phyloP scores from a whole-genome alignment of 768 basidiomycete genomes.

The Paxillus ammoniavirescens region DNA sequence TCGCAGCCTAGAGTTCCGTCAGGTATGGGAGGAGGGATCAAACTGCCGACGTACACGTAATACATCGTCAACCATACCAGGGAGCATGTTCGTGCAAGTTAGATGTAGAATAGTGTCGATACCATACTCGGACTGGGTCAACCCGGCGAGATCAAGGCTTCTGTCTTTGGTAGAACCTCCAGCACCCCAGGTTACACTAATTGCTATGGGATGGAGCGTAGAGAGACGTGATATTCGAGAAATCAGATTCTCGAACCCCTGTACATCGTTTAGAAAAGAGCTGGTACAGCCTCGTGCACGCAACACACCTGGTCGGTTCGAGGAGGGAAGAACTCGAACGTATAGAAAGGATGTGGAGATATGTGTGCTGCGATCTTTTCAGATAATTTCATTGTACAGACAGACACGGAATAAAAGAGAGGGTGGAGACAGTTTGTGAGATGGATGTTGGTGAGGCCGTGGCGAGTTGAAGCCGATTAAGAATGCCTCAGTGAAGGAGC shows the following conservation, averaged over 20 bases:
- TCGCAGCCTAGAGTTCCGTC: conserved; percentile 58
- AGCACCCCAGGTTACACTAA: conserved; percentile 97
- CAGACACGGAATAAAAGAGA: not conserved
- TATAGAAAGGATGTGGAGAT: conserved; percentile 70
- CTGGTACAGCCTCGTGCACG: not conserved
- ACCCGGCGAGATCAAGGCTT: conserved; percentile 80
- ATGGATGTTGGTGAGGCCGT: not conserved
- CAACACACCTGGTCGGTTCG: conserved; percentile 76
- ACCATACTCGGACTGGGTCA: conserved; percentile 70
- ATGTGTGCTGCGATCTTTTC: conserved; percentile 57
- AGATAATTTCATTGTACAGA: conserved; percentile 61
- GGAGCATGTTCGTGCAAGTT: conserved; percentile 96
- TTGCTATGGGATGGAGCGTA: conserved; percentile 73
- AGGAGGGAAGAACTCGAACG: conserved; percentile 97
- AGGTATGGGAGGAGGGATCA: not conserved
- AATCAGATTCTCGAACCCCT: conserved; percentile 92
- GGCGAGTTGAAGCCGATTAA: not conserved
- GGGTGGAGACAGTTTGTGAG: not conserved
- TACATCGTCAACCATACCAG: conserved; percentile 83
- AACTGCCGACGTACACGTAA: conserved; percentile 56
- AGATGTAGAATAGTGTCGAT: conserved; percentile 91
- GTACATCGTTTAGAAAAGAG: conserved; percentile 9
- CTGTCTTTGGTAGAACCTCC: conserved; percentile 90
- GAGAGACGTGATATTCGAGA: conserved; percentile 83
- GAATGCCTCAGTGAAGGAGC: too few relatives aligned